Evolutionary conservation across 441 rosid genomes (phyloP).

Genomic region (Codiaeum variegatum): DNA sequence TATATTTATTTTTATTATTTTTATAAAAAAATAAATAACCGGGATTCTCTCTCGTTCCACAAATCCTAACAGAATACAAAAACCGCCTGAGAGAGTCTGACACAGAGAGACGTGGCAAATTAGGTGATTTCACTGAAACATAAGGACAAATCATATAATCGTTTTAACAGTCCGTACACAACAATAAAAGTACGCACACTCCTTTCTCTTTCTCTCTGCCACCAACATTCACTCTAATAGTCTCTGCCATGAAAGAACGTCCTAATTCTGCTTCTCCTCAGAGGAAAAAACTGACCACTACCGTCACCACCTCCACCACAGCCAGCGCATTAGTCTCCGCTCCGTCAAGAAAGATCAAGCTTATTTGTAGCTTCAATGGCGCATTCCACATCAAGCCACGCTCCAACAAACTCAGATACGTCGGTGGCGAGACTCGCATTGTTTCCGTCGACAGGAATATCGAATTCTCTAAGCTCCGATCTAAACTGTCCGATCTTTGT

Average conservation of each 20-base stretch:
- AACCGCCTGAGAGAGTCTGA: background rate
- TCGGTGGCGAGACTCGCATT: slow-evolving; percentile 36
- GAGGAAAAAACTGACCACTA: slow-evolving; percentile 16
- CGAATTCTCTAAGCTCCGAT: slow-evolving; percentile 24
- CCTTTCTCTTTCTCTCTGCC: background rate
- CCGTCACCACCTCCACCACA: background rate
- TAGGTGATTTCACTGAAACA: background rate
- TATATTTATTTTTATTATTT: no score
- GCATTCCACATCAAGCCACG: slow-evolving; percentile 18
- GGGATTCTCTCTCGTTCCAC: background rate
- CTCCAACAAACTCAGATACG: slow-evolving; percentile 25
- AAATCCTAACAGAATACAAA: background rate
- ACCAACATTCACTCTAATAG: background rate
- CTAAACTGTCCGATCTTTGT: slow-evolving; percentile 28
- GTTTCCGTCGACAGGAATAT: slow-evolving; percentile 27
- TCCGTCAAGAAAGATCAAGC: slow-evolving; percentile 22
- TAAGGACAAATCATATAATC: background rate
- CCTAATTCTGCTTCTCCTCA: slow-evolving; percentile 11
- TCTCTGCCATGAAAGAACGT: slow-evolving; percentile 25
- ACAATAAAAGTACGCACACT: background rate
- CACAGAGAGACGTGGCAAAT: background rate
- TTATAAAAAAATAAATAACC: background rate
- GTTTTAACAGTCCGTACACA: background rate
- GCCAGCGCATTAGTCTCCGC: background rate
- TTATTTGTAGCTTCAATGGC: slow-evolving; percentile 35